phyloP scores from a whole-genome alignment of 805 yeast species.

The Wickerhamiella azymoides region DNA sequence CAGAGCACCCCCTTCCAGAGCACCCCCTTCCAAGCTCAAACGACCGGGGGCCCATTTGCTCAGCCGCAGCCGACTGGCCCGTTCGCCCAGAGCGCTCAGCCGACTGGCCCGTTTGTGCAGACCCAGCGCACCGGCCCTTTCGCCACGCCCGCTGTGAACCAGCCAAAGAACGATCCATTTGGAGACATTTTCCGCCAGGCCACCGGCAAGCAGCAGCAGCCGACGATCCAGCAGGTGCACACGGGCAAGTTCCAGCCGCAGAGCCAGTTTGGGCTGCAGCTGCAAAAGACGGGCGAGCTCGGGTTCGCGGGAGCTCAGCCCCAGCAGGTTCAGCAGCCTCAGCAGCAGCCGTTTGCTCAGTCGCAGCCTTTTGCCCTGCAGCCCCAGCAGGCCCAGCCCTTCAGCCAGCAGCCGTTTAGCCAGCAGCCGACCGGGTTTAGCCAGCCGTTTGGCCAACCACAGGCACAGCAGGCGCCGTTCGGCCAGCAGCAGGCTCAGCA shows the following conservation, averaged over 20 bases:
- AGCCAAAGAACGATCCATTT: constrained; percentile 14
- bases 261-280: constrained; percentile 5
- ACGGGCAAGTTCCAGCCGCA: constrained; percentile 4
- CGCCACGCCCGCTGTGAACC: constrained; percentile 4
- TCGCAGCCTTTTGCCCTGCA: constrained; percentile 8
- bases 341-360: constrained; percentile 4
- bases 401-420: constrained; percentile 6
- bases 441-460: not conserved
- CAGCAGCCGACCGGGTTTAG: no score
- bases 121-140: not conserved
- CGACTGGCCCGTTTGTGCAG: not conserved
- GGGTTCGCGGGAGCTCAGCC: not conserved
- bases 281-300: constrained; percentile 1
- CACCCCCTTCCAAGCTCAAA: constrained; percentile 12
- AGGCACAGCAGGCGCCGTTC: no score
- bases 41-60: constrained; percentile 9
- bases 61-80: constrained; percentile 11
- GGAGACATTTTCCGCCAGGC: constrained; percentile 4
- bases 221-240: constrained; percentile 1
- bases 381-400: constrained; percentile 7
- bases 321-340: constrained; percentile 12
- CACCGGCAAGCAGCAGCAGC: constrained; percentile 4
- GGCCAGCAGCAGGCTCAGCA: not conserved
- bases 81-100: constrained; percentile 7
- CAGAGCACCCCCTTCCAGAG: constrained; percentile 6